Evolutionary conservation across 2,329 filamentous ascomycete species (phyloP).

Genomic region (Biscogniauxia sp.): DNA sequence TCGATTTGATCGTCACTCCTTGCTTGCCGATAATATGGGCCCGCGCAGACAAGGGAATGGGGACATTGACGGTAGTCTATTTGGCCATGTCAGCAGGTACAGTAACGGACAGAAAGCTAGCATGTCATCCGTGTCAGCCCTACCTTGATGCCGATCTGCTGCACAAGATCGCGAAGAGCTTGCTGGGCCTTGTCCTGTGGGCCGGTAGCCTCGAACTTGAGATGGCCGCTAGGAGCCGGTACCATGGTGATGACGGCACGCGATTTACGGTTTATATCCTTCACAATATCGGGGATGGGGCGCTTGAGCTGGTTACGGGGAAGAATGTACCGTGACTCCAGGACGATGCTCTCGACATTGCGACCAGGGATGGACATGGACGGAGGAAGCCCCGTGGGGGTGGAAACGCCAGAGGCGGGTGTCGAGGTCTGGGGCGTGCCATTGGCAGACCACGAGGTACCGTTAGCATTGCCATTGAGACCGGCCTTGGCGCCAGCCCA

Average conservation of each 20-base stretch:
- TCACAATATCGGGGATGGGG: slow-evolving; percentile 78
- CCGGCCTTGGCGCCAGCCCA: slow-evolving; percentile 73
- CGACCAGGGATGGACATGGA: slow-evolving; percentile 78
- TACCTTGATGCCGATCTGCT: slow-evolving; percentile 84
- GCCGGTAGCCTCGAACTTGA: slow-evolving; percentile 83
- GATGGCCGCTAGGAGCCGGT: slow-evolving; percentile 66
- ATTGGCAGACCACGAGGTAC: slow-evolving; percentile 49
- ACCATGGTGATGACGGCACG: slow-evolving; percentile 81
- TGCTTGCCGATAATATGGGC: slow-evolving; percentile 91
- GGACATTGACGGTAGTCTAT: slow-evolving; percentile 64
- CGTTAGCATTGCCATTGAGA: slow-evolving; percentile 51
- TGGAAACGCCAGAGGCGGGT: slow-evolving; percentile 58
- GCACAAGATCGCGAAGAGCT: slow-evolving; percentile 84
- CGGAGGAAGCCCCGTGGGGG: slow-evolving; percentile 46
- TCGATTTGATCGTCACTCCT: slow-evolving; percentile 83
- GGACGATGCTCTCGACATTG: slow-evolving; percentile 71
- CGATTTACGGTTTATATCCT: slow-evolving; percentile 89
- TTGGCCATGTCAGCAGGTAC: slow-evolving; percentile 4
- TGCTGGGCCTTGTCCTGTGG: slow-evolving; percentile 80
- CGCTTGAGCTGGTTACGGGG: slow-evolving; percentile 78
- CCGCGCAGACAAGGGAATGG: slow-evolving; percentile 79
- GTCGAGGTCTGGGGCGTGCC: slow-evolving; percentile 60
- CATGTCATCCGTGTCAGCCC: slow-evolving; percentile 23
- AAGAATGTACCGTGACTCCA: slow-evolving; percentile 74
- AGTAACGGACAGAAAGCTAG: neutral